A percentile compares a stretch with the other conserved stretches of the same genome.
phyloP scores from a whole-genome alignment of 306 rosid genomes.

The Vigna mungo region DNA sequence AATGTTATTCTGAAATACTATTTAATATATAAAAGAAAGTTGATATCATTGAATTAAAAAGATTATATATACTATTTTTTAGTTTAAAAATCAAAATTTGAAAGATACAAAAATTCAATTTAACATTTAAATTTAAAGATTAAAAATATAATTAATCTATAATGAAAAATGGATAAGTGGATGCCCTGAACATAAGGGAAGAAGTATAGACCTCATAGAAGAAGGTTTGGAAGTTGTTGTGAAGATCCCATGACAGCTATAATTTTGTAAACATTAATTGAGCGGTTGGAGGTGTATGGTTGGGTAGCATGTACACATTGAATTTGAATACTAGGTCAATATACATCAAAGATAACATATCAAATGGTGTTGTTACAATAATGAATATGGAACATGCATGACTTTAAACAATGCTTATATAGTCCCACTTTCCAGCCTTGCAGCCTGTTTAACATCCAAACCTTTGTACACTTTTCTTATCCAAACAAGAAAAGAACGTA shows the following conservation, averaged over 20 bases:
- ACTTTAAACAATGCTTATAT: neutral
- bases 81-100: too few relatives aligned
- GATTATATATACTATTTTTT: too few relatives aligned
- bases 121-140: too few relatives aligned
- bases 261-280: neutral
- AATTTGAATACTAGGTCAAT: conserved; percentile 1
- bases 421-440: conserved; percentile 7
- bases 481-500: neutral
- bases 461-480: neutral
- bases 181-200: neutral
- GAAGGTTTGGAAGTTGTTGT: neutral
- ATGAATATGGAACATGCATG: neutral
- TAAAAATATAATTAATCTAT: neutral
- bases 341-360: conserved; percentile 1
- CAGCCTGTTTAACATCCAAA: neutral
- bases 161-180: neutral
- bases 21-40: too few relatives aligned
- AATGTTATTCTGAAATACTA: too few relatives aligned
- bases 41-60: too few relatives aligned
- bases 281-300: conserved; percentile 4
- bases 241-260: conserved; percentile 1
- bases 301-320: conserved; percentile 16
- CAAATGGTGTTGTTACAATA: neutral
- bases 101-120: too few relatives aligned
- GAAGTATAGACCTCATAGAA: neutral